These are phyloP conservation scores for Pistacia vera DNA, from an alignment of 345 rosid genomes.

Conservation along the genomic window DNA sequence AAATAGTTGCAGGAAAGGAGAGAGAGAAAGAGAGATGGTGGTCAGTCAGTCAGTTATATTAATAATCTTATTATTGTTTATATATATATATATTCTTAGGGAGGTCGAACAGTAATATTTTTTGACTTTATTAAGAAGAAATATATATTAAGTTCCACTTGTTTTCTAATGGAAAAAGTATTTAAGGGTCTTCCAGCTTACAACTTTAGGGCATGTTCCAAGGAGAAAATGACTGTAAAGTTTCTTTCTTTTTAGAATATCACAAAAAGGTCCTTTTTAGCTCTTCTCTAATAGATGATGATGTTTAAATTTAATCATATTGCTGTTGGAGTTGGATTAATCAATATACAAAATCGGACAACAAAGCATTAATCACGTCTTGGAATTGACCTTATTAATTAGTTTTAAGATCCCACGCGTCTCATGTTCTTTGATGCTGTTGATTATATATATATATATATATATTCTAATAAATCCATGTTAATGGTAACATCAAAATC, in stretches of 20 bases:
- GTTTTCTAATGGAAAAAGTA: constrained; percentile 20
- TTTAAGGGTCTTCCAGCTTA: constrained; percentile 45
- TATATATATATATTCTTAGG: constrained; percentile 27
- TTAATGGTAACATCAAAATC: no score
- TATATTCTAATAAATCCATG: no score
- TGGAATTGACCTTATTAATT: constrained; percentile 18
- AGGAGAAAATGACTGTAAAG: constrained; percentile 58
- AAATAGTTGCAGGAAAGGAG: constrained; percentile 50
- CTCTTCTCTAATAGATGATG: constrained; percentile 31
- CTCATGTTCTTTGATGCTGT: constrained; percentile 9
- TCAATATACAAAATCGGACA: constrained; percentile 28
- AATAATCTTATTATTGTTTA: constrained; percentile 18
- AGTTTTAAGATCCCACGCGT: constrained; percentile 26
- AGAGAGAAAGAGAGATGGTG: constrained; percentile 37
- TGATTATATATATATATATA: background rate
- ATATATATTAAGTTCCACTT: constrained; percentile 30
- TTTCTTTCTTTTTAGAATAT: constrained; percentile 45
- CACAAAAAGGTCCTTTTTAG: constrained; percentile 77
- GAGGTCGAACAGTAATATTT: constrained; percentile 43
- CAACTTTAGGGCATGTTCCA: constrained; percentile 59
- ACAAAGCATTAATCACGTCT: constrained; percentile 19
- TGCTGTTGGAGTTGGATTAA: constrained; percentile 19
- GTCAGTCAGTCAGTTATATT: constrained; percentile 49
- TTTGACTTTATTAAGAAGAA: constrained; percentile 56
- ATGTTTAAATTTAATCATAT: background rate